Conservation (phyloP, 352 stramenopile genomes). For the Plasmopara halstedii region DNA sequence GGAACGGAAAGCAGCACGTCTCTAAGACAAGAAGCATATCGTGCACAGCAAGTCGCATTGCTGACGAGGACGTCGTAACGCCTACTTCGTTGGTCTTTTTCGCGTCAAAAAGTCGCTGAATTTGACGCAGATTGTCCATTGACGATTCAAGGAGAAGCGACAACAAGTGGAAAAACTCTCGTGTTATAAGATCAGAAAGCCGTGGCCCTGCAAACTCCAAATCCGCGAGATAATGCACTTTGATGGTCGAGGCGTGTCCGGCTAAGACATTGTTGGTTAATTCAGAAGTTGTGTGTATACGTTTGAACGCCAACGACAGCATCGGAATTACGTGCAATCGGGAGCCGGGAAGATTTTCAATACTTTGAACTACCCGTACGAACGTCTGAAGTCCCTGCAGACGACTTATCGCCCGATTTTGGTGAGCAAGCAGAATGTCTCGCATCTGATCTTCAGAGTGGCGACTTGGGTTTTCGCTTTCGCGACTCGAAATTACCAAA, state of each 20-base stretch:
- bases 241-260: constrained; percentile 27
- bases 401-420: constrained; percentile 34
- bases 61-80: constrained; percentile 12
- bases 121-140: constrained; percentile 26
- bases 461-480: background rate
- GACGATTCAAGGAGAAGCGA: constrained; percentile 41
- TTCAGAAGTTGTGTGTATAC: constrained; percentile 10
- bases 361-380: constrained; percentile 37
- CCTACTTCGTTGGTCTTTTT: background rate
- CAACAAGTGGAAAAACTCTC: constrained; percentile 66
- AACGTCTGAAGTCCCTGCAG: constrained; percentile 68
- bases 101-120: constrained; percentile 29
- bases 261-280: background rate
- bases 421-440: constrained; percentile 40
- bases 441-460: constrained; percentile 44
- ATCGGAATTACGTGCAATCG: constrained; percentile 68
- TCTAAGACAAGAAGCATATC: constrained; percentile 74
- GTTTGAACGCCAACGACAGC: constrained; percentile 71
- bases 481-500: constrained; percentile 4
- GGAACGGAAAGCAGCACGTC: constrained; percentile 71
- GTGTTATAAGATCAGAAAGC: constrained; percentile 34
- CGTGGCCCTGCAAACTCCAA: constrained; percentile 59
- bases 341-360: constrained; percentile 46
- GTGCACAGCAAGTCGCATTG: constrained; percentile 46
- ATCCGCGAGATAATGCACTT: constrained; percentile 70